Conservation (phyloP, 208 protist species). For the Trichomonas gallinae region DNA sequence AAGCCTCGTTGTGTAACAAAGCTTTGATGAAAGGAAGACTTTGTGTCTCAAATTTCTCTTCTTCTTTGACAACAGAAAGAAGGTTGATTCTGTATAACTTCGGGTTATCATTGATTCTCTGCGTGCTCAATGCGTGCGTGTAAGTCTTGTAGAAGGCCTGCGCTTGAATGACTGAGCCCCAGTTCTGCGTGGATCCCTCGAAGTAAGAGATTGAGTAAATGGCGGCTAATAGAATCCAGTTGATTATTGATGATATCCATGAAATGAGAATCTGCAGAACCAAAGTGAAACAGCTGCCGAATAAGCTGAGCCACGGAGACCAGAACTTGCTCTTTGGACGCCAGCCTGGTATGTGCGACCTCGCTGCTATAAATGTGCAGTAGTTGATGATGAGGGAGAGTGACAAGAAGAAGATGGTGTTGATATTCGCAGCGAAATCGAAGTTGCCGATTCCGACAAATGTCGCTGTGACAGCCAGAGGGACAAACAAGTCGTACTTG, state of each 20-base stretch:
- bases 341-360: constrained; percentile 31
- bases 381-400: constrained; percentile 47
- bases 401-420: constrained; percentile 45
- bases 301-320: constrained; percentile 27
- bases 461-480: neutral
- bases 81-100: neutral
- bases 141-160: neutral
- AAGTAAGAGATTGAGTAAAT: neutral
- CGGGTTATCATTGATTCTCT: neutral
- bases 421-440: neutral
- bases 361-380: constrained; percentile 40
- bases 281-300: constrained; percentile 30
- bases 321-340: constrained; percentile 37
- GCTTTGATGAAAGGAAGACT: neutral
- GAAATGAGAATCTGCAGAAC: constrained; percentile 36
- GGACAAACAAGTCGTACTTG: neutral
- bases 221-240: neutral
- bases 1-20: neutral
- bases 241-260: neutral
- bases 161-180: neutral
- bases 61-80: neutral
- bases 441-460: neutral
- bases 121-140: neutral
- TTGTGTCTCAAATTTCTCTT: neutral
- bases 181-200: neutral